Percentiles rank a stretch among this genome's conserved stretches.
phyloP scores from a whole-genome alignment of 805 yeast genomes.

The Phaffomyces antillensis region DNA sequence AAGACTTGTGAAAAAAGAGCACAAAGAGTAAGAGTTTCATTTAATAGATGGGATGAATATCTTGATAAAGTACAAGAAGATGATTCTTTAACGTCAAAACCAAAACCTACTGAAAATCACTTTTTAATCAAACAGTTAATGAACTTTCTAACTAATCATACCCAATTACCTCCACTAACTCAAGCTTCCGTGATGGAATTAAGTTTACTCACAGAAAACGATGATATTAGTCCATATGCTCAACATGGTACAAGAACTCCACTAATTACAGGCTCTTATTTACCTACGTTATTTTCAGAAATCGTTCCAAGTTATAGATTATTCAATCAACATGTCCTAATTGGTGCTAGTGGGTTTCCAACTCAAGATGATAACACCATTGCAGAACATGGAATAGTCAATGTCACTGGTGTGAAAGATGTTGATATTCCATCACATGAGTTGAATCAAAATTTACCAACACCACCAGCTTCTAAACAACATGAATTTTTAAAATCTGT shows the following conservation, averaged over 20 bases:
- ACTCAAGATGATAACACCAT: conserved; percentile 4
- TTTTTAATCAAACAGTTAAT: conserved; percentile 34
- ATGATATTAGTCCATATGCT: conserved; percentile 37
- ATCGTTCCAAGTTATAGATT: conserved; percentile 47
- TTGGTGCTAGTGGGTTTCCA: conserved; percentile 47
- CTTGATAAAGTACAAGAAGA: conserved; percentile 41
- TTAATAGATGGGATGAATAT: conserved; percentile 79
- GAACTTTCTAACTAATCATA: conserved; percentile 39
- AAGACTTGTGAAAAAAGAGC: conserved; percentile 58
- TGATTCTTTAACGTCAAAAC: conserved; percentile 22
- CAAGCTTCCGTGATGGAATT: conserved; percentile 52
- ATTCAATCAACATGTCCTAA: conserved; percentile 43
- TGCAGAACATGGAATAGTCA: background rate
- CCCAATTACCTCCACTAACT: conserved; percentile 33
- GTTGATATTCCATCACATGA: conserved; percentile 31
- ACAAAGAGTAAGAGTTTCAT: conserved; percentile 61
- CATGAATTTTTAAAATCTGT: conserved; percentile 48
- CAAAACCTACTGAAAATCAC: conserved; percentile 14
- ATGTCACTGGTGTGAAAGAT: conserved; percentile 39
- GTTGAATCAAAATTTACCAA: conserved; percentile 17
- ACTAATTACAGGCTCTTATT: conserved; percentile 51
- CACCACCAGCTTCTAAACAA: conserved; percentile 25
- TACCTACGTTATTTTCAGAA: conserved; percentile 61
- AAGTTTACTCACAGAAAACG: conserved; percentile 62
- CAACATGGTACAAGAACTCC: conserved; percentile 44